A percentile compares a stretch with the other conserved stretches of the same genome.
phyloP scores from a whole-genome alignment of 1,139 yeast genomes.

The Scheffersomyces titani region DNA sequence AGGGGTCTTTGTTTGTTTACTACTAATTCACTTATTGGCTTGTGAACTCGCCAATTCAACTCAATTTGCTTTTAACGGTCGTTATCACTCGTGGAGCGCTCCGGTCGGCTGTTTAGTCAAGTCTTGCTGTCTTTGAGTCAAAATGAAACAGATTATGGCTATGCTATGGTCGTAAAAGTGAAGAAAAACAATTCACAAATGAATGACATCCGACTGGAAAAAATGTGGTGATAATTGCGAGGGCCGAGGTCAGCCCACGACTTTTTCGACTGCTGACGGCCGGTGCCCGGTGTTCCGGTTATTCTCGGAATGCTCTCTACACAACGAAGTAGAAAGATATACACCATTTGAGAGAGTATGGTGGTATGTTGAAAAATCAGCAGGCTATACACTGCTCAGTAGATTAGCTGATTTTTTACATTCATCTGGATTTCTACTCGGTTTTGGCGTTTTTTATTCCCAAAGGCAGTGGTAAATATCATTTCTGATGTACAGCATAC shows the following conservation, averaged over 20 bases:
- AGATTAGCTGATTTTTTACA: too few relatives aligned
- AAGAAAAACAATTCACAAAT: not conserved
- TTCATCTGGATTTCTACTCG: too few relatives aligned
- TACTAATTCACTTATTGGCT: not conserved
- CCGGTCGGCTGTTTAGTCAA: not conserved
- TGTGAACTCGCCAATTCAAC: not conserved
- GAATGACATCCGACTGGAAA: not conserved
- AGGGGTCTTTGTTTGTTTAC: not conserved
- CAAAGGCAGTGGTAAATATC: too few relatives aligned
- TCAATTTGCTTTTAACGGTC: not conserved
- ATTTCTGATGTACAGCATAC: too few relatives aligned
- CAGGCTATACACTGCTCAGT: not conserved
- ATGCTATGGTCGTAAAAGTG: not conserved
- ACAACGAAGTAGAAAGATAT: not conserved
- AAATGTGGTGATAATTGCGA: not conserved
- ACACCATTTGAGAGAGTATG: not conserved
- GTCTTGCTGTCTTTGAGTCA: not conserved
- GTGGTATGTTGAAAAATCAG: not conserved
- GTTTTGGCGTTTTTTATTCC: too few relatives aligned
- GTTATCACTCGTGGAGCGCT: not conserved
- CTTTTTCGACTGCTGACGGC: not conserved
- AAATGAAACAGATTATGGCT: not conserved
- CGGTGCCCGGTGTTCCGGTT: constrained; percentile 1
- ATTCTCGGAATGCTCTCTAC: not conserved
- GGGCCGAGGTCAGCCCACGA: constrained; percentile 1